A percentile compares a stretch with the other conserved stretches of the same genome.
Conservation (phyloP, 148 eudicot species). For the Chenopodium suecicum region DNA sequence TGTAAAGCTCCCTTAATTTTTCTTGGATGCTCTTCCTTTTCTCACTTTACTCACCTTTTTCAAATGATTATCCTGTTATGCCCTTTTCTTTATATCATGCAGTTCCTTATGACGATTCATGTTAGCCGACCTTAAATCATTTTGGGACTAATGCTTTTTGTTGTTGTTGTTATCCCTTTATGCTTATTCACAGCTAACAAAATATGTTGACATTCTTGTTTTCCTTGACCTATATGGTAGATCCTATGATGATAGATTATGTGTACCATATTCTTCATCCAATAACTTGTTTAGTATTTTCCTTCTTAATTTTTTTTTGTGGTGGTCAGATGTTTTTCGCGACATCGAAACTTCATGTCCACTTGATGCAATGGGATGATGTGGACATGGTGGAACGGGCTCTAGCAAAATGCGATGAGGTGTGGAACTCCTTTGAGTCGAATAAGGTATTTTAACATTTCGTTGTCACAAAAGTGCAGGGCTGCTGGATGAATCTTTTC, state of each 20-base stretch:
- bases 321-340: conserved; percentile 86
- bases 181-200: neutral
- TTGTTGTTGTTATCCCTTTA: too few species aligned
- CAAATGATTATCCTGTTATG: too few species aligned
- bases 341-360: conserved; percentile 87
- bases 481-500: neutral
- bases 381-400: conserved; percentile 66
- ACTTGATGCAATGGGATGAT: conserved; percentile 88
- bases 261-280: conserved; percentile 1
- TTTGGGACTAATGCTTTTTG: too few species aligned
- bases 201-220: neutral
- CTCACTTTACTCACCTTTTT: too few species aligned
- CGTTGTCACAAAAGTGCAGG: conserved; percentile 3
- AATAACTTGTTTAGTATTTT: neutral
- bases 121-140: too few species aligned
- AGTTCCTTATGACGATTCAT: too few species aligned
- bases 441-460: conserved; percentile 55
- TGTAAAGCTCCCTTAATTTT: too few species aligned
- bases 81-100: too few species aligned
- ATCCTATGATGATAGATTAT: neutral
- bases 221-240: neutral
- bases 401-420: conserved; percentile 64
- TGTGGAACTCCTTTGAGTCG: conserved; percentile 70
- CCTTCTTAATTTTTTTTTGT: conserved; percentile 15
- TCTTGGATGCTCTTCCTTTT: too few species aligned